Base-by-base conservation (phyloP, 2,329 filamentous ascomycete genomes). In the Grosmannia clavigera region DNA sequence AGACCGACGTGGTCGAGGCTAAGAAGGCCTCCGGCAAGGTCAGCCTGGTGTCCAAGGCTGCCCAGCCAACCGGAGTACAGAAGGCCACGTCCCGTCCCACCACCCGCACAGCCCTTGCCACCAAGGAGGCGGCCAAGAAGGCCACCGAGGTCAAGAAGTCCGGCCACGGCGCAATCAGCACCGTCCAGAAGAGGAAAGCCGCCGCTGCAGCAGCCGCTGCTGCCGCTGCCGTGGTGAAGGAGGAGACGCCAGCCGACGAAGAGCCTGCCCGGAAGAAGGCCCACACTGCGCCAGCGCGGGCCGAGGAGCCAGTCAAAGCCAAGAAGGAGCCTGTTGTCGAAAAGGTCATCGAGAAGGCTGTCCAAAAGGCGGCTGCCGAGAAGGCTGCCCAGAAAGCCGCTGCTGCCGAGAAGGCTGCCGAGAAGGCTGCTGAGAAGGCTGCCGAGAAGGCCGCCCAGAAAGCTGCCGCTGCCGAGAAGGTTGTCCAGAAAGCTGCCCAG, bases 1-100 rank as follows among this genome's bases (percentile, higher is more conserved):
- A 96, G 73, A 81, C 81, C 55, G 88, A 89, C 59, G 78, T 74
- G 6, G 76, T 79, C 64, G 87, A 89, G 60, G 83, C 80, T 66
- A 95, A 95, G 80, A 96, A 95, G 79, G 75, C 78, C 54, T 71
- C 77, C 50, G 78, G 77, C 70, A 87, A 91, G 75, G 75, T 75
- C 61, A 85, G 85, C 60, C 77, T 92, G 33, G 82, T 90, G 50
- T 90, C 90, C 55, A 96, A 96, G 76, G 83, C 86, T 61, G 82
- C 86, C 58, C 87, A 92, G 70, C 84, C 89, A 61, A 88, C 85
- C n/a, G 89, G 90, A 62, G 79, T 96, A 60, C 84, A 90, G 71
- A 96, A 90, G 72, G 96, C 95, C 77, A 81, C 71, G 66, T 53
- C 80, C 76, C 68, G 79, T 84, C 54, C 80, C 82, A 61, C 84